phyloP scores from a whole-genome alignment of 2,329 filamentous ascomycete genomes.

The Aspergillus unguis region DNA sequence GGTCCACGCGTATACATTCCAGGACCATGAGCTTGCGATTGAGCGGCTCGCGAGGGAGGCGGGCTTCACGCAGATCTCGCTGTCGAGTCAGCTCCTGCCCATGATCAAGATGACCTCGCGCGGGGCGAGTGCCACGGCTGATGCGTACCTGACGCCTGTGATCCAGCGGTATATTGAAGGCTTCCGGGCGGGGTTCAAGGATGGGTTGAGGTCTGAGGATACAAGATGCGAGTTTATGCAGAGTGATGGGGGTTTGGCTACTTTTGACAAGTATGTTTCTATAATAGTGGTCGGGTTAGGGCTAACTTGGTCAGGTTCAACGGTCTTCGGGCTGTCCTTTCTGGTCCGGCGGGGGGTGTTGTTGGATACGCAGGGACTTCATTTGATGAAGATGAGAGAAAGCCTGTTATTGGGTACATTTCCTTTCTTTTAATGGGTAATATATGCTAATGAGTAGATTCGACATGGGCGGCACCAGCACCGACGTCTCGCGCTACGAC shows the following conservation, averaged over 20 bases:
- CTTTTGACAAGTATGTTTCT: slow-evolving; percentile 33
- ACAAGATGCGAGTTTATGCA: slow-evolving; percentile 96
- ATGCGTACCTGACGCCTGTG: slow-evolving; percentile 75
- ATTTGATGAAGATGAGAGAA: slow-evolving; percentile 77
- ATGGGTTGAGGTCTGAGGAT: slow-evolving; percentile 60
- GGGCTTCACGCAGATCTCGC: slow-evolving; percentile 69
- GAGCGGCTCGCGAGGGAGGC: slow-evolving; percentile 60
- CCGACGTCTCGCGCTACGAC: slow-evolving; percentile 81
- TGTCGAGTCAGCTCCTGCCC: slow-evolving; percentile 71
- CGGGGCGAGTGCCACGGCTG: slow-evolving; percentile 72
- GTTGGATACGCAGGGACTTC: slow-evolving; percentile 90
- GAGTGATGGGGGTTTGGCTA: slow-evolving; percentile 67
- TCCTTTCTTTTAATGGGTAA: background rate
- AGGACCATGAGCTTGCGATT: background rate
- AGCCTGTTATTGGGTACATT: slow-evolving; percentile 73
- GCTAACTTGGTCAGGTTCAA: background rate
- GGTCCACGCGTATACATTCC: background rate
- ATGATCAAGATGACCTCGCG: slow-evolving; percentile 82
- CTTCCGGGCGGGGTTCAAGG: slow-evolving; percentile 63
- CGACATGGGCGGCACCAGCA: slow-evolving; percentile 92
- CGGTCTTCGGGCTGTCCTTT: slow-evolving; percentile 81
- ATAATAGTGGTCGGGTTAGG: slow-evolving; percentile 51
- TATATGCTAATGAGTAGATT: slow-evolving; percentile 36
- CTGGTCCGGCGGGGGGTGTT: slow-evolving; percentile 77
- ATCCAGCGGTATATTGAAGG: slow-evolving; percentile 68